Conservation (phyloP, 2,329 filamentous ascomycete genomes). For the Apiospora hydei region DNA sequence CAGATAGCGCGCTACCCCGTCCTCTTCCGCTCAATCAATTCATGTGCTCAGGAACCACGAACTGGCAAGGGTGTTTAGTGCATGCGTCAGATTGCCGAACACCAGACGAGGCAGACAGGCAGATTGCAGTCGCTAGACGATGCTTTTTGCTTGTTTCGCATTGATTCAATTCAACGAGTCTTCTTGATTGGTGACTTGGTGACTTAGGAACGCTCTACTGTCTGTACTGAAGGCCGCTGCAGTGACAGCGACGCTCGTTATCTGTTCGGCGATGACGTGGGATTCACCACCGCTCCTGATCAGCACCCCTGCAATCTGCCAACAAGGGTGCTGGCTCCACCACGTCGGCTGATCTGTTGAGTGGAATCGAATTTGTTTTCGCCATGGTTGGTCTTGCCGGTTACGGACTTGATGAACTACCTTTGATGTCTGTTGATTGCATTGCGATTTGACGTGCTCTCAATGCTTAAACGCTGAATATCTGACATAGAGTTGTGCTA, state of each 20-base stretch:
- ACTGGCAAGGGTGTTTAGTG: neutral
- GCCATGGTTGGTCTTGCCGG: constrained; percentile 5
- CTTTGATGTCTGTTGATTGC: neutral
- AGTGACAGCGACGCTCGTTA: neutral
- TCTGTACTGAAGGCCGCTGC: neutral
- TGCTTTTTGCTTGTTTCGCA: neutral
- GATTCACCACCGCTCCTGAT: constrained; percentile 15
- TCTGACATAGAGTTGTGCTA: neutral
- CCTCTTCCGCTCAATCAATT: neutral
- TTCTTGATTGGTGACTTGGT: neutral
- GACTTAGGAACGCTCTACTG: neutral
- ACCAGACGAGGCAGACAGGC: neutral
- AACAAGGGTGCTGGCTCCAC: constrained; percentile 7
- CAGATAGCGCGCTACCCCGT: neutral
- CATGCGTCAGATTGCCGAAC: neutral
- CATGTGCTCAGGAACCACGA: neutral
- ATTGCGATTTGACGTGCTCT: neutral
- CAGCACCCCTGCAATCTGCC: constrained; percentile 24
- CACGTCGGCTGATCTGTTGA: constrained; percentile 8
- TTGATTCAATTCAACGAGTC: neutral
- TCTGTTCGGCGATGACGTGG: constrained; percentile 22
- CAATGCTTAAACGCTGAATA: neutral
- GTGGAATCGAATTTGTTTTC: constrained; percentile 16
- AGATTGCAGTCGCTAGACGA: neutral
- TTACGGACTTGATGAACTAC: constrained; percentile 3